A percentile compares a stretch with the other conserved stretches of the same genome.
These are phyloP conservation scores for Teunomyces kruisii DNA, from an alignment of 805 yeast genomes.

Conservation along the genomic window DNA sequence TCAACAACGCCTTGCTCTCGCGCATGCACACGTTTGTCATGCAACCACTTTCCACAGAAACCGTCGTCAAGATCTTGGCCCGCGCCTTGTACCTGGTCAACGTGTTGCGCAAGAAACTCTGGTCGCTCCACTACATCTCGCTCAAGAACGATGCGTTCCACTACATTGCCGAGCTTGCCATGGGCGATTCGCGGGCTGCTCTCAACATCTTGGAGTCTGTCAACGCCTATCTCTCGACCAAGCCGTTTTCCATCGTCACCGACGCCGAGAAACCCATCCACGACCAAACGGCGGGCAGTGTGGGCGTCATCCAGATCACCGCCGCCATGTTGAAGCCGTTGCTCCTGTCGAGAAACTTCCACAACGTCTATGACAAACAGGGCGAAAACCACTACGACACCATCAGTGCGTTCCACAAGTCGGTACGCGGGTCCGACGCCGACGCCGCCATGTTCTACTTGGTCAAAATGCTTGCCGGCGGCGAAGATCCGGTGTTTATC, in stretches of 20 bases:
- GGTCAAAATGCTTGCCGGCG: conserved; percentile 86
- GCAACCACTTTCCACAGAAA: conserved; percentile 36
- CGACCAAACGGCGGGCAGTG: conserved; percentile 14
- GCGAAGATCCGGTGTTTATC: conserved; percentile 89
- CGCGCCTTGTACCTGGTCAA: conserved; percentile 50
- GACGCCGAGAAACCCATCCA: conserved; percentile 11
- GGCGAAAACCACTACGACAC: conserved; percentile 96
- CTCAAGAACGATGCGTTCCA: conserved; percentile 58
- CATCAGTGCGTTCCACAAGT: conserved; percentile 92
- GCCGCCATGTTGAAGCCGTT: conserved; percentile 41
- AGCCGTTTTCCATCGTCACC: conserved; percentile 20
- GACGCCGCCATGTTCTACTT: conserved; percentile 89
- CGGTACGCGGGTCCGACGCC: conserved; percentile 84
- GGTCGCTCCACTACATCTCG: conserved; percentile 49
- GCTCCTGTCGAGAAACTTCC: conserved; percentile 43
- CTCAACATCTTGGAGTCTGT: conserved; percentile 76
- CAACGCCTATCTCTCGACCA: conserved; percentile 50
- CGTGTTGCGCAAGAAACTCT: conserved; percentile 54
- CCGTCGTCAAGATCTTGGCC: conserved; percentile 34
- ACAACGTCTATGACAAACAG: conserved; percentile 71
- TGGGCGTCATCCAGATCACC: conserved; percentile 41
- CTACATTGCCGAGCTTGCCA: conserved; percentile 69
- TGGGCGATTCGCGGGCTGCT: conserved; percentile 89
- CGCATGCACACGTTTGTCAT: conserved; percentile 45
- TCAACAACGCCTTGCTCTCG: conserved; percentile 43